Evolutionary conservation across 1,284 basidiomycete species (phyloP).

Genomic region (Polyporus tsugae): DNA sequence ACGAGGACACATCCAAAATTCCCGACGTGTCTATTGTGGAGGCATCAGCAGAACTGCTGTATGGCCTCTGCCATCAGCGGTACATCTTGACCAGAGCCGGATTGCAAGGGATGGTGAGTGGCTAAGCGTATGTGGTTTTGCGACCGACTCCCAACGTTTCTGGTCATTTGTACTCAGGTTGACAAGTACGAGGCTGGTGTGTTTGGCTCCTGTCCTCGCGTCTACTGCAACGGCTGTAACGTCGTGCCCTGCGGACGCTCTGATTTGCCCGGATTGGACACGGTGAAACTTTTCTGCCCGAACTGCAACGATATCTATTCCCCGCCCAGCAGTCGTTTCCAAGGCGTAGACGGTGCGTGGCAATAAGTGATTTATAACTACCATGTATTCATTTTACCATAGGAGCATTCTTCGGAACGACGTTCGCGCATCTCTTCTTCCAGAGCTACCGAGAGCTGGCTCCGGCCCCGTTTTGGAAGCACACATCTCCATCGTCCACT

Average conservation of each 20-base stretch:
- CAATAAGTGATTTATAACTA: not conserved
- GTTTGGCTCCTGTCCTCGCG: slow-evolving; percentile 96
- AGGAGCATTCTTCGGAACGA: slow-evolving; percentile 99
- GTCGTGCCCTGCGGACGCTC: slow-evolving; percentile 97
- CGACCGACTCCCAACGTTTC: slow-evolving; percentile 17
- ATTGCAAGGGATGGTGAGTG: slow-evolving; percentile 92
- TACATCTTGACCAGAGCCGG: slow-evolving; percentile 96
- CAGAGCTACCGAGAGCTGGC: slow-evolving; percentile 94
- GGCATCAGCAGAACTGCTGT: slow-evolving; percentile 96
- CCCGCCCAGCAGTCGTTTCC: slow-evolving; percentile 95
- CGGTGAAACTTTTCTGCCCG: slow-evolving; percentile 98
- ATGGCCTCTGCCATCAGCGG: slow-evolving; percentile 97
- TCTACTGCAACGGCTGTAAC: slow-evolving; percentile 90
- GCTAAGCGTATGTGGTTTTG: slow-evolving; percentile 31
- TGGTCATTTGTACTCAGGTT: slow-evolving; percentile 58
- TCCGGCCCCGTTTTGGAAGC: slow-evolving; percentile 87
- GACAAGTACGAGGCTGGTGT: slow-evolving; percentile 95
- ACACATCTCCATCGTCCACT: slow-evolving; percentile 59
- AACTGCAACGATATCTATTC: slow-evolving; percentile 98
- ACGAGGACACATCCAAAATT: slow-evolving; percentile 93
- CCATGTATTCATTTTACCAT: slow-evolving; percentile 15
- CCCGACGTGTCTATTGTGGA: slow-evolving; percentile 98
- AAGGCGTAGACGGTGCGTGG: slow-evolving; percentile 88
- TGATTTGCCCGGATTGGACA: slow-evolving; percentile 97
- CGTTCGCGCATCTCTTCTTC: slow-evolving; percentile 97